Percentiles rank a stretch among this genome's conserved stretches.
Evolutionary conservation across 2,329 filamentous ascomycete genomes (phyloP).

Genomic region (Colletotrichum echinochloae): DNA sequence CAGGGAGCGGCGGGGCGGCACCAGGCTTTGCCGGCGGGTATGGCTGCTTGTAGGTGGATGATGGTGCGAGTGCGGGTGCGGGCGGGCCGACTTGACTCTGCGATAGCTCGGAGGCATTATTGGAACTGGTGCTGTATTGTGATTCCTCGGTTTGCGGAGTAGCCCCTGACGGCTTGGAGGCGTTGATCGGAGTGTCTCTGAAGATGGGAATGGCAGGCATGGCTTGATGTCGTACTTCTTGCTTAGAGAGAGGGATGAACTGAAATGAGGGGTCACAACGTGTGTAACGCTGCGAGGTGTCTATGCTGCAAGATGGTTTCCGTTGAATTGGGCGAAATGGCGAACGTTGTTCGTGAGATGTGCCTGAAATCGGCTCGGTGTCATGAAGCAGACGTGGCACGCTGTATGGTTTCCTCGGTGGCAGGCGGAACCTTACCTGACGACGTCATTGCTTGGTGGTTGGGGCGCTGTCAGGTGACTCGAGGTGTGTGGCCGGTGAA

Average conservation of each 20-base stretch:
- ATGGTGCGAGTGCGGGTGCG: conserved; percentile 36
- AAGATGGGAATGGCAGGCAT: conserved; percentile 74
- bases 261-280: conserved; percentile 9
- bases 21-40: conserved; percentile 62
- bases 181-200: conserved; percentile 68
- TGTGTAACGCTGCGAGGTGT: not conserved
- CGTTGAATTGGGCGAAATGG: conserved; percentile 9
- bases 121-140: conserved; percentile 12
- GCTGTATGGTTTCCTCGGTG: conserved; percentile 35
- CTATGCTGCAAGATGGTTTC: conserved; percentile 5
- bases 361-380: conserved; percentile 34
- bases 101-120: conserved; percentile 33
- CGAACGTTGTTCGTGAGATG: conserved; percentile 5
- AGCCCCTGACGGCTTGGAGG: conserved; percentile 63
- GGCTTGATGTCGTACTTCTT: conserved; percentile 17
- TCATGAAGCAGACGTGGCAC: conserved; percentile 41
- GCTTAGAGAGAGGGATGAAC: conserved; percentile 23
- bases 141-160: conserved; percentile 58
- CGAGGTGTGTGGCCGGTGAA: conserved; percentile 11
- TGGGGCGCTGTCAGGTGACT: conserved; percentile 38
- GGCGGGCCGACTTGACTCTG: conserved; percentile 43
- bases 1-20: conserved; percentile 57
- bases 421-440: conserved; percentile 39
- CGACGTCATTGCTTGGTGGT: conserved; percentile 38
- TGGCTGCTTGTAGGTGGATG: conserved; percentile 43